Conservation (phyloP, 768 basidiomycete genomes). For the Boletus subcaerulescens region DNA sequence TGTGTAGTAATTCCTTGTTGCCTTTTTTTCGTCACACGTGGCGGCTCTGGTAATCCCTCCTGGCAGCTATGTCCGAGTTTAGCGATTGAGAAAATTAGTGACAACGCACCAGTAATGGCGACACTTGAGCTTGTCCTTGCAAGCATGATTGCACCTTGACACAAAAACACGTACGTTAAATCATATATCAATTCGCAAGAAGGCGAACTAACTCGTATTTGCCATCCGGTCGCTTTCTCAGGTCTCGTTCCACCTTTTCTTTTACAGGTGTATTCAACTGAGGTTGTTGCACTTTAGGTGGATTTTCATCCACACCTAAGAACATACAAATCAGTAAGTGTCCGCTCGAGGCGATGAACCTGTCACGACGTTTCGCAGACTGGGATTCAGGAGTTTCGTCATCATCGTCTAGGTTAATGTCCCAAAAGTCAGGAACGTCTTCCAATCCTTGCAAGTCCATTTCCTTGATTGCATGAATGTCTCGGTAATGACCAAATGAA, state of each 20-base stretch:
- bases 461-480: slow-evolving; percentile 43
- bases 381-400: slow-evolving; percentile 19
- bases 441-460: slow-evolving; percentile 64
- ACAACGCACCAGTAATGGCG: slow-evolving; percentile 63
- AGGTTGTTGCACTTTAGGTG: background rate
- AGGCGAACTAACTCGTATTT: slow-evolving; percentile 50
- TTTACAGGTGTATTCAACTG: slow-evolving; percentile 1
- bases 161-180: background rate
- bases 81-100: slow-evolving; percentile 5
- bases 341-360: background rate
- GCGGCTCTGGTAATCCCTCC: slow-evolving; percentile 61
- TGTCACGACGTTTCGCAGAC: slow-evolving; percentile 31
- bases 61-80: slow-evolving; percentile 54
- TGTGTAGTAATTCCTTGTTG: slow-evolving; percentile 19
- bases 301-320: slow-evolving; percentile 1
- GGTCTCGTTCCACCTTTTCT: slow-evolving; percentile 10
- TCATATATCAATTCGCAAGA: background rate
- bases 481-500: background rate
- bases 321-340: background rate
- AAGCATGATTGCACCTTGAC: slow-evolving; percentile 71
- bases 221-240: slow-evolving; percentile 54
- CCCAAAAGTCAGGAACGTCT: slow-evolving; percentile 68
- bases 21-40: slow-evolving; percentile 36
- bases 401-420: slow-evolving; percentile 36
- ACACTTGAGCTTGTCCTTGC: slow-evolving; percentile 74